A percentile compares a stretch with the other conserved stretches of the same genome.
Conservation (phyloP, 441 rosid species). For the Adansonia gregorii region DNA sequence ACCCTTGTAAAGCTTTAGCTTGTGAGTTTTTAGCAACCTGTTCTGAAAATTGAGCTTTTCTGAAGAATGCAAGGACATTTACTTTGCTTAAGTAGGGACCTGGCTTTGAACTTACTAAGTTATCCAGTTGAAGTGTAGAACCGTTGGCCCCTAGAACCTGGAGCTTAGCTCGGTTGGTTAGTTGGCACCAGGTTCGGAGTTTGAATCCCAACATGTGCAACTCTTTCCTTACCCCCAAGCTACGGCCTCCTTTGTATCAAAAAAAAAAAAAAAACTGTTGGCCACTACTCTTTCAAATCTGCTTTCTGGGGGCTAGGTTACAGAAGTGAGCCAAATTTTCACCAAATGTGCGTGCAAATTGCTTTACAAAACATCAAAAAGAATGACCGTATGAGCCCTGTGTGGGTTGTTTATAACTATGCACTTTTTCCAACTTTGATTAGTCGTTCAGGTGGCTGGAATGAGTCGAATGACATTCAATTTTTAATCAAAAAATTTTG, state of each 20-base stretch:
- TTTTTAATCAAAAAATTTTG: background rate
- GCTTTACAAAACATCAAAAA: background rate
- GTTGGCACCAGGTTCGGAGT: too few relatives aligned
- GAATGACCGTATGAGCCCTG: background rate
- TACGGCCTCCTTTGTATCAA: too few relatives aligned
- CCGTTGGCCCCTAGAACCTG: background rate
- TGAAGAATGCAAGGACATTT: slow-evolving; percentile 12
- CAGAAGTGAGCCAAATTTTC: background rate
- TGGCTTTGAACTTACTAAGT: background rate
- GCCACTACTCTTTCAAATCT: slow-evolving; percentile 13
- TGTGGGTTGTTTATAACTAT: background rate
- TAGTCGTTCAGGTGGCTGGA: background rate
- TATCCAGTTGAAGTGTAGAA: background rate
- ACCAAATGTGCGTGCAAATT: slow-evolving; percentile 6
- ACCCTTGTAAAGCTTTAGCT: background rate
- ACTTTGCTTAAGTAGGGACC: background rate
- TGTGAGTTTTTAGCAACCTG: background rate
- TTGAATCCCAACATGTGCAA: too few relatives aligned
- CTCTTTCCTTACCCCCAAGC: too few relatives aligned
- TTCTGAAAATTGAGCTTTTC: slow-evolving; percentile 11
- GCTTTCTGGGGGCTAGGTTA: background rate
- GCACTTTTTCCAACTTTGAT: background rate
- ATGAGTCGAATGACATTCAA: slow-evolving; percentile 12
- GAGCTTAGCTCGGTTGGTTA: too few relatives aligned
- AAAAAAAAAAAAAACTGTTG: background rate